A percentile compares a stretch with the other conserved stretches of the same genome.
phyloP scores from a whole-genome alignment of 2,329 filamentous ascomycete genomes.

The Colletotrichum acutatum region DNA sequence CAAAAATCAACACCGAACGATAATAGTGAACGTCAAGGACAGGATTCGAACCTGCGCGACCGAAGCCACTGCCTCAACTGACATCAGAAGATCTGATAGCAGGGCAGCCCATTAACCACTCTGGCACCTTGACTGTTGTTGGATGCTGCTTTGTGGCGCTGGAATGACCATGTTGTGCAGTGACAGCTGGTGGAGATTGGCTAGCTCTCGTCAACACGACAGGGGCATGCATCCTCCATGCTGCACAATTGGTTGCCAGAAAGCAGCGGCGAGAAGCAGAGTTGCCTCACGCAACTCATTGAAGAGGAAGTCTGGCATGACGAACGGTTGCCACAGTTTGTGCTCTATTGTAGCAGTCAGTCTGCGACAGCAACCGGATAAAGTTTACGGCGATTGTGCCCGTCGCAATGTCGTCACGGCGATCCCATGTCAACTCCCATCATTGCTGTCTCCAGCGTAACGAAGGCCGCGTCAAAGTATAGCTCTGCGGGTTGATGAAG shows the following conservation, averaged over 20 bases:
- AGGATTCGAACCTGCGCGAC: slow-evolving; percentile 36
- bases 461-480: not conserved
- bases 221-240: not conserved
- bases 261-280: not conserved
- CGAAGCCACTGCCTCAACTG: slow-evolving; percentile 34
- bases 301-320: not conserved
- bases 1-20: not conserved
- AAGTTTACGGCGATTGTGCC: no score
- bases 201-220: not conserved
- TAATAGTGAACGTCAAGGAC: slow-evolving; percentile 11
- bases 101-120: slow-evolving; percentile 37
- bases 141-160: accelerated
- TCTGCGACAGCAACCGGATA: not conserved
- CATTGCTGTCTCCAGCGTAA: not conserved
- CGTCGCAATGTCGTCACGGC: not conserved
- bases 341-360: not conserved
- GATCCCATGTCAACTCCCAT: not conserved
- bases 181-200: not conserved
- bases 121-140: slow-evolving; percentile 31
- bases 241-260: not conserved
- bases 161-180: no score
- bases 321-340: not conserved
- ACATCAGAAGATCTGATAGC: slow-evolving; percentile 6
- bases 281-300: not conserved
- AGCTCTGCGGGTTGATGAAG: not conserved